Evolutionary conservation across 2,329 filamentous ascomycete species (phyloP), one percentile per base, ranked within the genome.

Genomic region (Pestalotiopsis sp.): DNA sequence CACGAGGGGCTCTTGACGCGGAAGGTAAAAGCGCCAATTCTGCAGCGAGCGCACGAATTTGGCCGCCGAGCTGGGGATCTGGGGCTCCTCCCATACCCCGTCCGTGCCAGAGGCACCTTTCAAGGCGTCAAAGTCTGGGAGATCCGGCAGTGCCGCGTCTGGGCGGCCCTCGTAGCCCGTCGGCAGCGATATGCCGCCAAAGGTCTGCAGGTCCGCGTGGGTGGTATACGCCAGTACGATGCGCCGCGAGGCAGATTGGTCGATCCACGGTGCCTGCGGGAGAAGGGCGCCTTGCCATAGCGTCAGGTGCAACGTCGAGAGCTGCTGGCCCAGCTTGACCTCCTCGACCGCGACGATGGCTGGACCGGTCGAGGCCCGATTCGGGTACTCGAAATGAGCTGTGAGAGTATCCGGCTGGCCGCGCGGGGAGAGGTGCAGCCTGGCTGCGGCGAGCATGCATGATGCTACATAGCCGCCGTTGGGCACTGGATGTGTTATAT

Each of bases 241-340:
- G 20, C 56, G 56, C 4, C 56, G 56, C 12, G 56, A 58, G 20
- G 4, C 56, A 5, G 20, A 27, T 1, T 3, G 56, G 25, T 23
- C 25, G 12, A 61, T n/a, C 58, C 58, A 61, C 4, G 27, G 58
- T n/a, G 58, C 14, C 2, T n/a, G 58, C 0, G 72, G 12, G 3
- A 71, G 61, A 0, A 73, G 66, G 1, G 70, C 71, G 7, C 66
- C 70, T 60, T 77, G 75, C 66, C 70, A 75, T 2, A 78, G 73
- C 0, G 68, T 71, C 7, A 76, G 65, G 61, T 75, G 74, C 1
- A 61, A 11, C 13, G 27, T 64, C 23, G 61, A 64, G 20, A 41
- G 31, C 38, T 64, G 61, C 20, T 49, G 17, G n/a, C 31, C 38
- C 9, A 49, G 36, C 38, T 64, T 67, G 20, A 61, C 58, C 4